A percentile compares a stretch with the other conserved stretches of the same genome.
Evolutionary conservation across 2,329 filamentous ascomycete species (phyloP).

Genomic region (Fusarium agapanthi): DNA sequence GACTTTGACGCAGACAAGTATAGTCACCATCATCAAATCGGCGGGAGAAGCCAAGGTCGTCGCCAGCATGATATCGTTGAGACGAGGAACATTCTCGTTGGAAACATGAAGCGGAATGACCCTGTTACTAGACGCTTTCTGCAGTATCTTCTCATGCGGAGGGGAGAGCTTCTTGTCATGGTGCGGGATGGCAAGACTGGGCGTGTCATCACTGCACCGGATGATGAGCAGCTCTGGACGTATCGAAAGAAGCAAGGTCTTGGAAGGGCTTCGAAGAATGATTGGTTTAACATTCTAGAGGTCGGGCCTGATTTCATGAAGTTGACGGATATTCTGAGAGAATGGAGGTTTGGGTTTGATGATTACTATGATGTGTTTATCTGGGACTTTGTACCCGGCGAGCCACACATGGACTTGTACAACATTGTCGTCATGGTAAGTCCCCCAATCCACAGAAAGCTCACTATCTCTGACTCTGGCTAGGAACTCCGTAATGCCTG

Average conservation of each 20-base stretch:
- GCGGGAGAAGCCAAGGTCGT: constrained; percentile 29
- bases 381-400: constrained; percentile 40
- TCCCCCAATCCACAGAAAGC: rapidly evolving
- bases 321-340: constrained; percentile 33
- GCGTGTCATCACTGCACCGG: constrained; percentile 41
- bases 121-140: constrained; percentile 41
- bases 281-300: constrained; percentile 37
- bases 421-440: constrained; percentile 31
- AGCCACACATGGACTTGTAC: constrained; percentile 22
- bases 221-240: constrained; percentile 40
- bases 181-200: constrained; percentile 44
- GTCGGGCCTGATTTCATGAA: constrained; percentile 39
- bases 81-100: constrained; percentile 41
- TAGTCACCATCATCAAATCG: constrained; percentile 29
- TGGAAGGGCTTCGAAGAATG: constrained; percentile 41
- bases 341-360: constrained; percentile 42
- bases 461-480: not conserved
- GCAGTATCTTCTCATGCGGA: constrained; percentile 41
- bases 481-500: constrained; percentile 42
- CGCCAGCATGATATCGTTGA: constrained; percentile 41
- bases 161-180: constrained; percentile 40
- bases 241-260: constrained; percentile 38
- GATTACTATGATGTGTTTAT: constrained; percentile 44
- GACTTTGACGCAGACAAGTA: constrained; percentile 35
- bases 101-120: constrained; percentile 44